These are phyloP conservation scores for Lactarius tabidus DNA, from an alignment of 768 basidiomycete species.

Conservation along the genomic window DNA sequence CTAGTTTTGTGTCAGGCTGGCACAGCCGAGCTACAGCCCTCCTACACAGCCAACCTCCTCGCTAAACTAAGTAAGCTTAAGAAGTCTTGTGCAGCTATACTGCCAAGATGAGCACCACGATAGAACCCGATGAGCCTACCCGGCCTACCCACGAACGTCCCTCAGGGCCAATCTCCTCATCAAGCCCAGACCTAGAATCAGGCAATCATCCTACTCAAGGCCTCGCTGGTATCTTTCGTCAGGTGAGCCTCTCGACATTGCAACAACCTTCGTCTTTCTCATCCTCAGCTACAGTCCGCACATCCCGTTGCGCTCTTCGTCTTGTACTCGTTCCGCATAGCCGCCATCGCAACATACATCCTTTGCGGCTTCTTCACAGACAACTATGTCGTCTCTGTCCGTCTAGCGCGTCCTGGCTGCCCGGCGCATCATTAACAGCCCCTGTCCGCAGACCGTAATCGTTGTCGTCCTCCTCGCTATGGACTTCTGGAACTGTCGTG, in stretches of 20 bases:
- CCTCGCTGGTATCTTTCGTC: conserved; percentile 70
- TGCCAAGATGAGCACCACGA: conserved; percentile 52
- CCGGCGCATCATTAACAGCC: conserved; percentile 1
- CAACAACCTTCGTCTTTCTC: background rate
- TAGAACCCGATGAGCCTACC: conserved; percentile 77
- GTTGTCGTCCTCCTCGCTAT: conserved; percentile 93
- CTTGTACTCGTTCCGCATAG: conserved; percentile 81
- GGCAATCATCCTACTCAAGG: conserved; percentile 50
- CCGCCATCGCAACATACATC: conserved; percentile 89
- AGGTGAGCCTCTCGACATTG: conserved; percentile 41
- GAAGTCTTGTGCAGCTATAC: no score
- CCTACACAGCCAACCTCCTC: no score
- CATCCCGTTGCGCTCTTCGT: conserved; percentile 83
- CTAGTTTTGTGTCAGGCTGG: no score
- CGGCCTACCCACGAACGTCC: conserved; percentile 37
- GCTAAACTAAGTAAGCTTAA: no score
- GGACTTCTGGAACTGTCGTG: conserved; percentile 98
- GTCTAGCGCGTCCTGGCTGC: conserved; percentile 31
- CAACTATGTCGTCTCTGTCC: conserved; percentile 89
- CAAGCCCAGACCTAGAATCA: conserved; percentile 67
- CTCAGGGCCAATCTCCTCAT: conserved; percentile 50
- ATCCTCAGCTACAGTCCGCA: conserved; percentile 49
- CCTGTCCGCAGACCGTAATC: conserved; percentile 60
- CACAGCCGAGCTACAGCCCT: no score
- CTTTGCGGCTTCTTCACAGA: conserved; percentile 87